Conservation (phyloP, 768 basidiomycete genomes). For the Rhodosporidiobolus sp. region DNA sequence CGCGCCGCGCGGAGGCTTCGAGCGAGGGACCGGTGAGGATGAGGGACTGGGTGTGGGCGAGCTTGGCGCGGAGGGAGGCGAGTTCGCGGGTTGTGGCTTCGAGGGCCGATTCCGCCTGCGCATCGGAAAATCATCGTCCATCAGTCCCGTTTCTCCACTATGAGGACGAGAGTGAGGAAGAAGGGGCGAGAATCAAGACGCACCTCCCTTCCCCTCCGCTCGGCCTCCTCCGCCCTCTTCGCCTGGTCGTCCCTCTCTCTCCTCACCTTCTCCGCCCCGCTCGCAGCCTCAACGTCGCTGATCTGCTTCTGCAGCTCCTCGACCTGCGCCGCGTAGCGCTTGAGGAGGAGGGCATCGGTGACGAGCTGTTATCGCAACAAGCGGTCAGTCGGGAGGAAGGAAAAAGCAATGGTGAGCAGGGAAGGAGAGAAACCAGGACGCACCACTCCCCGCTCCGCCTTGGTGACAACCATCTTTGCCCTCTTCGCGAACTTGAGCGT, state of each 20-base stretch:
- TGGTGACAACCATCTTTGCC: slow-evolving; percentile 75
- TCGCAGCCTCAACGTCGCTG: slow-evolving; percentile 55
- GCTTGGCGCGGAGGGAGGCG: slow-evolving; percentile 11
- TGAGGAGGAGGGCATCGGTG: slow-evolving; percentile 85
- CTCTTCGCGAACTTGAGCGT: slow-evolving; percentile 88
- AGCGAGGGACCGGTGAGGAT: slow-evolving; percentile 31
- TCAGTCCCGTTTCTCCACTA: neutral
- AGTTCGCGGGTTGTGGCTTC: slow-evolving; percentile 25
- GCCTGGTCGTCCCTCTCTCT: slow-evolving; percentile 42
- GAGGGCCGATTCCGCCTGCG: slow-evolving; percentile 17
- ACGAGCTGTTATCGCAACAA: slow-evolving; percentile 58
- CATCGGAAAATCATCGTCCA: neutral
- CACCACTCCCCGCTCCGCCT: slow-evolving; percentile 49
- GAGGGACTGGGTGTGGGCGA: slow-evolving; percentile 30
- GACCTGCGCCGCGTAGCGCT: slow-evolving; percentile 90
- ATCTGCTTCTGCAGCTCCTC: slow-evolving; percentile 77
- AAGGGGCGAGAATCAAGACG: neutral
- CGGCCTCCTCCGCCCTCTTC: slow-evolving; percentile 13
- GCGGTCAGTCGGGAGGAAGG: no score
- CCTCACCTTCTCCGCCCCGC: slow-evolving; percentile 46
- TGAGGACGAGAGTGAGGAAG: neutral
- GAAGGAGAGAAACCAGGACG: slow-evolving; percentile 37
- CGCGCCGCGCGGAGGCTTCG: slow-evolving; percentile 22
- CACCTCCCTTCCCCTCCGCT: slow-evolving; percentile 48
- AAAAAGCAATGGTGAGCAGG: neutral